Evolutionary conservation across 106 monocot genomes (phyloP), one percentile per base, ranked within the genome.

Genomic region (Agapanthus africanus): DNA sequence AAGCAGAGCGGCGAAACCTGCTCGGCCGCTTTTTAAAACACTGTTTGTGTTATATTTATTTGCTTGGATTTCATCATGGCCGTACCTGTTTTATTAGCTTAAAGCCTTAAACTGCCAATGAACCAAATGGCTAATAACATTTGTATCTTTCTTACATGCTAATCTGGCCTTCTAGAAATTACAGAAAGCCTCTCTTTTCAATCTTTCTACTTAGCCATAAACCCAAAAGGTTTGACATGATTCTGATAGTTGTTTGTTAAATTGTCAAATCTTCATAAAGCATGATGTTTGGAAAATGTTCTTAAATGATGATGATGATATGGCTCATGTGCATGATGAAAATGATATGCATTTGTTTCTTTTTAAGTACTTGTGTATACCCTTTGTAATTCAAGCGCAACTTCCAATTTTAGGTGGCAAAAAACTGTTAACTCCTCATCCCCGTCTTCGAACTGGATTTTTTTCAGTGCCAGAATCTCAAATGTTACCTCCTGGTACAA

Each of bases 381-480:
- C 27, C 23, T 63, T 22, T 37, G 21, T 63, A 63, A 63, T 36
- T 63, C 37, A 4, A 63, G 35, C 22, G n/a, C 21, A 18, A 21
- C 34, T 67, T 59, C 47, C 39, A 42, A 57, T 19, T 60, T 32
- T 65, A 94, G 94, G 85, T 73, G 83, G 79, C 30, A 94, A 94
- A 74, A 90, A 81, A 69, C 44, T 91, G 72, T 74, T 94, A 70
- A 91, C 94, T 68, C 94, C 94, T 74, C 94, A 94, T 71, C 94
- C 94, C 64, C 85, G 90, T 7, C 69, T 94, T 21, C 73, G 94
- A 46, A 94, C 94, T 18, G 94, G 94, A 38, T 91, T 94, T 59
- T 94, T 94, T 74, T 94, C 94, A 19, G 68, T 88, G 0, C 52
- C 91, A 61, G 85, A 85, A 62, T 85, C 87, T 76, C 65, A 57